Conservation (phyloP, 495 filamentous ascomycete species). For the Chaetomidium leptoderma region DNA sequence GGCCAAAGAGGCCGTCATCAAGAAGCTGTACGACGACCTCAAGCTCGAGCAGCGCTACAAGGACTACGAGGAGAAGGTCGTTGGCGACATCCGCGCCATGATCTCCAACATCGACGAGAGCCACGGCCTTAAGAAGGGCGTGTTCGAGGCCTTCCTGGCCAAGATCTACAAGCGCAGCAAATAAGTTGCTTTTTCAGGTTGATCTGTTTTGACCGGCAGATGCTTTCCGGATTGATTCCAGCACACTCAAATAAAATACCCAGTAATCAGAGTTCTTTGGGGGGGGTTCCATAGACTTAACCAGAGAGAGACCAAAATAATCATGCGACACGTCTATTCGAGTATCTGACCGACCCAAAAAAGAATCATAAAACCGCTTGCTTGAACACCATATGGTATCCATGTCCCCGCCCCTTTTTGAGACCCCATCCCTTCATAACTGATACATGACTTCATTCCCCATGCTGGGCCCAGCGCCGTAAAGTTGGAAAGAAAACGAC, state of each 20-base stretch:
- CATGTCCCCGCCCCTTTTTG: neutral
- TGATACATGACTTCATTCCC: neutral
- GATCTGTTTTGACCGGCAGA: too few species aligned
- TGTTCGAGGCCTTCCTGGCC: constrained; percentile 83
- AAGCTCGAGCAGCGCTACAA: constrained; percentile 75
- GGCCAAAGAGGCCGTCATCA: constrained; percentile 73
- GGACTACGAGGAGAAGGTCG: constrained; percentile 81
- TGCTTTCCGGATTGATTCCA: too few species aligned
- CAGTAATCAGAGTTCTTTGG: neutral
- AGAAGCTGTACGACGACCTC: constrained; percentile 80
- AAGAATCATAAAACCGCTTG: constrained; percentile 3
- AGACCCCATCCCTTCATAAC: neutral
- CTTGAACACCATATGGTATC: neutral
- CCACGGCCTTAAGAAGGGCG: constrained; percentile 78
- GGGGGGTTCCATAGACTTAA: neutral
- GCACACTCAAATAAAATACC: constrained; percentile 4
- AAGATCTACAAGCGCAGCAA: constrained; percentile 99
- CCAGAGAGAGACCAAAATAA: neutral
- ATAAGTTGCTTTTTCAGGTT: constrained; percentile 44
- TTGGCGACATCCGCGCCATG: constrained; percentile 65
- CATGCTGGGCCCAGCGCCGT: neutral
- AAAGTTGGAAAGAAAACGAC: neutral
- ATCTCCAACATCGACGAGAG: constrained; percentile 79
- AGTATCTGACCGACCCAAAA: neutral
- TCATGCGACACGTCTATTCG: neutral